Percentiles rank a stretch among this genome's conserved stretches.
These are phyloP conservation scores for Retiboletus flavoniger DNA, from an alignment of 1,284 basidiomycete genomes.

Conservation along the genomic window DNA sequence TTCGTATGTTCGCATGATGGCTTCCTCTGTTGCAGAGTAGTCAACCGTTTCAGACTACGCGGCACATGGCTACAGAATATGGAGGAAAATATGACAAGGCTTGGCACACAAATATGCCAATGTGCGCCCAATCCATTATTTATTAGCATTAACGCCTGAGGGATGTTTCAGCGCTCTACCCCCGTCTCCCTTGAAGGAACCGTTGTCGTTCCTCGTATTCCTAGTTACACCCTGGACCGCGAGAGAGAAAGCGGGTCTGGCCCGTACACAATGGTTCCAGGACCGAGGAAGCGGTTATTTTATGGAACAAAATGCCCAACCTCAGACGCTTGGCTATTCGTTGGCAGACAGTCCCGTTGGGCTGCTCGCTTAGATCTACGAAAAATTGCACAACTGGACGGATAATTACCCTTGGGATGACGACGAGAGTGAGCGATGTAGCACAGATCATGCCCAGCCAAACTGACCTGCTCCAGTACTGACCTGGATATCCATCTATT, in stretches of 20 bases:
- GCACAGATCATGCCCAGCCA: conserved; percentile 1
- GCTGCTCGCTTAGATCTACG: conserved; percentile 60
- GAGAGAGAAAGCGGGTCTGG: conserved; percentile 40
- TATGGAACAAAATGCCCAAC: conserved; percentile 46
- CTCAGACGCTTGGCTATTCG: conserved; percentile 58
- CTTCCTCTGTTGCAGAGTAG: neutral
- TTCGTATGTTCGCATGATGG: conserved; percentile 29
- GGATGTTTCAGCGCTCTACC: conserved; percentile 21
- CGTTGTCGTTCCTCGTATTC: conserved; percentile 30
- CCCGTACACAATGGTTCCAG: conserved; percentile 34
- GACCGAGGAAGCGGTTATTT: conserved; percentile 42
- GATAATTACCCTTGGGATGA: conserved; percentile 52
- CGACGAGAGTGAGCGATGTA: conserved; percentile 42
- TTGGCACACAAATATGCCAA: conserved; percentile 46
- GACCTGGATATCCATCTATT: conserved; percentile 59
- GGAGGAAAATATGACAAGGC: conserved; percentile 43
- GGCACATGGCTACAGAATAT: conserved; percentile 40
- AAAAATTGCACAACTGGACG: conserved; percentile 54
- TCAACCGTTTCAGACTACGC: conserved; percentile 38
- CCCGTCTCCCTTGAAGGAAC: conserved; percentile 28
- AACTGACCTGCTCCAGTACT: conserved; percentile 39
- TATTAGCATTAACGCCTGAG: neutral
- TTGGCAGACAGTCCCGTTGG: conserved; percentile 59
- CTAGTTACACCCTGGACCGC: conserved; percentile 34
- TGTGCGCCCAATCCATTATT: conserved; percentile 25